Conservation (phyloP, 2,329 filamentous ascomycete genomes). For the Aspergillus sergii region DNA sequence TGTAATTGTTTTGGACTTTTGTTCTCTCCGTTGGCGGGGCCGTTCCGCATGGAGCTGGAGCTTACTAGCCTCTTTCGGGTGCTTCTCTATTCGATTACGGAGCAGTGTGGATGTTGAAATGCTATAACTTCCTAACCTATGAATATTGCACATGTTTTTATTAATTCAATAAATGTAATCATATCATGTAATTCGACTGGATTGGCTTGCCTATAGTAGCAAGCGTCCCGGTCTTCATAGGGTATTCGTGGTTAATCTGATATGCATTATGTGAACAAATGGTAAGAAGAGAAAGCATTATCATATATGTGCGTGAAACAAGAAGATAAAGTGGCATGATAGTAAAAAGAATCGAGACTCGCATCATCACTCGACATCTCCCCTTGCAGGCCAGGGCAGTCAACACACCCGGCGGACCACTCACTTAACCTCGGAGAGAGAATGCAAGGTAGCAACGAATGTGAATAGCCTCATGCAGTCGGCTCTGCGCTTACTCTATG, state of each 20-base stretch:
- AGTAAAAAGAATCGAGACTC: not conserved
- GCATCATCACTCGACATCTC: not conserved
- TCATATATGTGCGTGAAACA: not conserved
- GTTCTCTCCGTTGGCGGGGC: constrained; percentile 10
- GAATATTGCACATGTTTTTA: too few species aligned
- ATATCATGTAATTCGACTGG: not conserved
- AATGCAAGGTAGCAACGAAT: not conserved
- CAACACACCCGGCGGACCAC: not conserved
- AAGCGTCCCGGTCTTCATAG: not conserved
- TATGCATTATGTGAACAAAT: not conserved
- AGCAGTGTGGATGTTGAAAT: not conserved
- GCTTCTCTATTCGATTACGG: not conserved
- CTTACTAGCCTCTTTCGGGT: not conserved
- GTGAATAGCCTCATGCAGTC: not conserved
- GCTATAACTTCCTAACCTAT: not conserved
- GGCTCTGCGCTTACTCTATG: not conserved
- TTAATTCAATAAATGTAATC: not conserved
- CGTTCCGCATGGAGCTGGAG: constrained; percentile 2
- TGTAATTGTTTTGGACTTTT: not conserved
- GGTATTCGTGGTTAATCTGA: not conserved
- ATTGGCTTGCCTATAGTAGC: not conserved
- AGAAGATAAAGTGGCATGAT: not conserved
- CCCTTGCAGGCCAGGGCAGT: not conserved
- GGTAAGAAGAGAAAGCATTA: not conserved
- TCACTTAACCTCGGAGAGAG: not conserved